Conservation (phyloP, 805 yeast species). For the Suhomyces sp. region DNA sequence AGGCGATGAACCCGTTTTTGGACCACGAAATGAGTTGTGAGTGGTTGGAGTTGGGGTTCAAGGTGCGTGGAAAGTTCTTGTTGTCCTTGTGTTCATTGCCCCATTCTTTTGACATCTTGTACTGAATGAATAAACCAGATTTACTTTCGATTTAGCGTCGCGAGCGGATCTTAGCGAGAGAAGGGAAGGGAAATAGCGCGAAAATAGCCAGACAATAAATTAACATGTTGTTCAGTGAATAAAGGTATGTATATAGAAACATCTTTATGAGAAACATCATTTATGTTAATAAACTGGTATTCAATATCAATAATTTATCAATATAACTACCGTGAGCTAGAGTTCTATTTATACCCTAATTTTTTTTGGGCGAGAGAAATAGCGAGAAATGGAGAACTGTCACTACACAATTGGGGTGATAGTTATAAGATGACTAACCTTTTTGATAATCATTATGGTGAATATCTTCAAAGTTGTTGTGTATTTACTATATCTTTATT, state of each 20-base stretch:
- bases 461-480: not conserved
- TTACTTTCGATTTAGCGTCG: not conserved
- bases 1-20: slow-evolving; percentile 79
- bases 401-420: too few species aligned
- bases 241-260: too few species aligned
- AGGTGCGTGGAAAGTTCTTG: not conserved
- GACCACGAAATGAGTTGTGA: slow-evolving; percentile 63
- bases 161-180: not conserved
- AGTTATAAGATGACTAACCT: too few species aligned
- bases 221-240: too few species aligned
- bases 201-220: not conserved
- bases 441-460: too few species aligned
- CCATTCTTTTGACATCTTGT: not conserved
- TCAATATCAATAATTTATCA: too few species aligned
- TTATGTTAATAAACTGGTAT: too few species aligned
- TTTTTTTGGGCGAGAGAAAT: too few species aligned
- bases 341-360: too few species aligned
- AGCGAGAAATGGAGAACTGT: too few species aligned
- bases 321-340: too few species aligned
- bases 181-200: not conserved
- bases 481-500: not conserved
- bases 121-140: not conserved
- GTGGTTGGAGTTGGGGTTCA: slow-evolving; percentile 1
- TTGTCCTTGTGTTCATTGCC: not conserved
- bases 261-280: too few species aligned